A percentile compares a stretch with the other conserved stretches of the same genome.
Evolutionary conservation across 306 rosid genomes (phyloP).

Genomic region (Mimosa pudica): DNA sequence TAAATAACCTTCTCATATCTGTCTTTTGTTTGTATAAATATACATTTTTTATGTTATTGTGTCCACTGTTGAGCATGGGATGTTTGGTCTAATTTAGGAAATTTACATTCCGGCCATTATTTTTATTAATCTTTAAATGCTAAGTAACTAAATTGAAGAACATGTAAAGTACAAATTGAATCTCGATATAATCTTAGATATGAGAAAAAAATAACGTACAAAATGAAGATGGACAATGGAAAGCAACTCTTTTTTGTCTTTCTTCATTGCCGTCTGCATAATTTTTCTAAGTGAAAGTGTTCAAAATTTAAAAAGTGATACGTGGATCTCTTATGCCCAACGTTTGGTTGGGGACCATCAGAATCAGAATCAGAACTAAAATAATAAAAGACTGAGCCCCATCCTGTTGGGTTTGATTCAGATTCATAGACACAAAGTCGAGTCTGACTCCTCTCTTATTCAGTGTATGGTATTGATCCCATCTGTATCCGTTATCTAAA

Average conservation of each 20-base stretch:
- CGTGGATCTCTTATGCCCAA: background rate
- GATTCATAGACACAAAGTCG: background rate
- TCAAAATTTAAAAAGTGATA: background rate
- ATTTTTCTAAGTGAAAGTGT: background rate
- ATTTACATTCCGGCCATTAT: background rate
- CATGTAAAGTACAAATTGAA: background rate
- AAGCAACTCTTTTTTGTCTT: background rate
- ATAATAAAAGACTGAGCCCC: background rate
- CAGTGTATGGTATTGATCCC: background rate
- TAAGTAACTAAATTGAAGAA: too few species aligned
- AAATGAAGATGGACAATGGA: background rate
- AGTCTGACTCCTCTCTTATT: background rate
- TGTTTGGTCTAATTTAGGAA: background rate
- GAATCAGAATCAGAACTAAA: background rate
- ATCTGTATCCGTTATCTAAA: background rate
- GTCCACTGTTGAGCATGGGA: background rate
- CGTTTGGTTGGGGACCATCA: background rate
- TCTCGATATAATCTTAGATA: background rate
- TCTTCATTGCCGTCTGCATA: background rate
- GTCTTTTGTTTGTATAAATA: too few species aligned
- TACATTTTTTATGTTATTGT: too few species aligned
- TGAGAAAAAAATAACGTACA: too few species aligned
- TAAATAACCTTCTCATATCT: too few species aligned
- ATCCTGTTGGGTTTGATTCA: background rate
- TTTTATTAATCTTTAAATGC: too few species aligned